Evolutionary conservation across 2,329 filamentous ascomycete species (phyloP), one percentile per base, ranked within the genome.

Genomic region (Scedosporium boydii): DNA sequence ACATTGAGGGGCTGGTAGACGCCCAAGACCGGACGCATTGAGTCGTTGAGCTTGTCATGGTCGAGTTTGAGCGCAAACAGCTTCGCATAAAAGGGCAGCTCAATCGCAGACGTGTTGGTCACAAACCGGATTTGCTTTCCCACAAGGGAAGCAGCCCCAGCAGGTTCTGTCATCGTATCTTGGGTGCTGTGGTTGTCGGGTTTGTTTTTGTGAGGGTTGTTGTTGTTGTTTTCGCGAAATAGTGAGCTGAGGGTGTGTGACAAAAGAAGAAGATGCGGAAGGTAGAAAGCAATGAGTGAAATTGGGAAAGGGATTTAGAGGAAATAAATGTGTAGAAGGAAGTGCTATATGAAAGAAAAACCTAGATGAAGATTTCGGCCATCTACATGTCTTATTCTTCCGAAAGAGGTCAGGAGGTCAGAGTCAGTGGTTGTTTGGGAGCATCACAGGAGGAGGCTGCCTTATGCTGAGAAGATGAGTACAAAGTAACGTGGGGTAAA

Each of bases 31-130:
- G 88, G 87, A 55, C 93, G 89, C 26, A 92, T 90, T 9, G 93
- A 96, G 74, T 96, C 93, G 77, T 97, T 90, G 60, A 99, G 90
- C 77, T 93, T 96, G 78, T 97, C 95, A 82, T 96, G 88, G 74
- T 98, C 92, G 72, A 99, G 91, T 77, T 99, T 99, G 67, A 89
- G 89, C 5, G 88, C 86, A 64, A 96, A 95, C n/a, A 99, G 84
- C 4, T 91, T 88, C 56, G 90, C 89, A 73, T 97, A 99, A 76
- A 99, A 99, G 55, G 92, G 91, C 53, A 98, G 82, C 73, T 99
- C 95, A 71, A 98, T 92, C 76, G 97, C 91, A 58, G 93, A 96
- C 48, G 88, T 85, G 80, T 96, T 98, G 1, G 93, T 88, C 64
- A 91, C 91, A 75, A 93, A 99, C 78, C 84, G 82, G 60, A 85